A percentile compares a stretch with the other conserved stretches of the same genome.
Evolutionary conservation across 192 early-diverging fungal genomes (phyloP).

Genomic region (Blastocladiella britannica): DNA sequence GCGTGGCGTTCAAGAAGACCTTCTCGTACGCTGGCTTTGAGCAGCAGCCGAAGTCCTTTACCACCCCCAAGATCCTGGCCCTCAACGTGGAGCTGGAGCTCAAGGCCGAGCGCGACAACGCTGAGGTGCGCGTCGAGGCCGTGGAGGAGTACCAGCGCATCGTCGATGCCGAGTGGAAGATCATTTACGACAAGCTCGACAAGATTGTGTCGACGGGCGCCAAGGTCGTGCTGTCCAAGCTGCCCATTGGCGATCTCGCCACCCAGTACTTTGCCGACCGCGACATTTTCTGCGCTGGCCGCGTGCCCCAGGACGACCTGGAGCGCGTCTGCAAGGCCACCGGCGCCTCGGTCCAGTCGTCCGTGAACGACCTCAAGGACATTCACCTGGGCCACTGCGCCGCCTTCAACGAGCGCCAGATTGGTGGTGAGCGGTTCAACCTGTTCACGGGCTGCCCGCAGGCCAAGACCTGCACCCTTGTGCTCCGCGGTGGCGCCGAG

Average conservation of each 20-base stretch:
- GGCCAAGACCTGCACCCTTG: conserved; percentile 86
- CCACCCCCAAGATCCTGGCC: conserved; percentile 70
- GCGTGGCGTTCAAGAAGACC: conserved; percentile 99
- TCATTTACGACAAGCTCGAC: conserved; percentile 96
- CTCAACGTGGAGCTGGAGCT: conserved; percentile 96
- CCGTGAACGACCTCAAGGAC: conserved; percentile 60
- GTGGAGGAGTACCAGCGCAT: conserved; percentile 97
- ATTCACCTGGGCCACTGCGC: conserved; percentile 76
- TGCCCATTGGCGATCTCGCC: conserved; percentile 96
- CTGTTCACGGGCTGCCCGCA: conserved; percentile 82
- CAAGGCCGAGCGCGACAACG: conserved; percentile 98
- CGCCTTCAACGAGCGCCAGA: conserved; percentile 85
- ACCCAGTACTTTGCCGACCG: conserved; percentile 99
- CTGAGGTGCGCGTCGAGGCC: conserved; percentile 89
- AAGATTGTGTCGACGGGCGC: conserved; percentile 86
- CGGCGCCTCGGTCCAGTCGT: conserved; percentile 79
- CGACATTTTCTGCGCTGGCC: conserved; percentile 96
- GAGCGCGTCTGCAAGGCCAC: conserved; percentile 85
- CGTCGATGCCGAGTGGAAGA: conserved; percentile 97
- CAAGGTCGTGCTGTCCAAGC: conserved; percentile 87
- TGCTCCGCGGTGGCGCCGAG: conserved; percentile 92
- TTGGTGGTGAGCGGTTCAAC: conserved; percentile 93
- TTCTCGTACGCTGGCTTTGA: conserved; percentile 99
- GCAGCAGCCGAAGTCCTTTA: conserved; percentile 92
- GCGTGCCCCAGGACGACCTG: conserved; percentile 81